Evolutionary conservation across 2,329 filamentous ascomycete genomes (phyloP), one percentile per base, ranked within the genome.

Genomic region (Colletotrichum chrysophilum): DNA sequence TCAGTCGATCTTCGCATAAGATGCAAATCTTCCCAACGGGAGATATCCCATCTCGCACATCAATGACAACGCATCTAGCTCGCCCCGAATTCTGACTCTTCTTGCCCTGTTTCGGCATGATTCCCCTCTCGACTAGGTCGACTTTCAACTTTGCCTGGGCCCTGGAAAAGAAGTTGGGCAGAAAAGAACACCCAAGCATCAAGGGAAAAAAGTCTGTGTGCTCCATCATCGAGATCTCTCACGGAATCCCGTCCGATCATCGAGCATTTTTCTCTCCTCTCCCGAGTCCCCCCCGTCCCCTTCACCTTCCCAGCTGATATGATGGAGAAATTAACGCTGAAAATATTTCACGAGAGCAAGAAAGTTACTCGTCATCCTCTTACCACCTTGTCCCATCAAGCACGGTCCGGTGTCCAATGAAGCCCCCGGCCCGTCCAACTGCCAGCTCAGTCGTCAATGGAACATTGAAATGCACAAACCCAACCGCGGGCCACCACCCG

Each of bases 41-140:
- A 73, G 70, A 75, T 75, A 75, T 75, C 74, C 74, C 70, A 76
- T 76, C 74, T 69, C 65, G 58, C 73, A 76, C 70, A 76, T 75
- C 64, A 73, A 56, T 75, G 70, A 75, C 74, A 76, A 68, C 74
- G 74, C 74, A 76, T 74, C 74, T 74, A 74, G 70, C 70, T 73
- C 70, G 58, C 65, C 34, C 65, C 58, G 56, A 56, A 73, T 70
- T 58, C 56, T 70, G 43, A 73, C 56, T 58, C 24, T 70, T 34
- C 65, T 34, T 76, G 16, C 65, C 74, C 74, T 30, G 55, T 71
- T 52, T 48, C 52, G 74, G 70, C 64, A 65, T 69, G 34, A 58
- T 64, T 56, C 56, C 56, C 34, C 32, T 32, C 32, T n/a, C 60
- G 32, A 28, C 61, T 38, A 64, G 34, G 61, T 61, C 61, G 61